Percentiles rank a stretch among this genome's conserved stretches.
Conservation (phyloP, 495 filamentous ascomycete genomes). For the Penicillium fimorum region DNA sequence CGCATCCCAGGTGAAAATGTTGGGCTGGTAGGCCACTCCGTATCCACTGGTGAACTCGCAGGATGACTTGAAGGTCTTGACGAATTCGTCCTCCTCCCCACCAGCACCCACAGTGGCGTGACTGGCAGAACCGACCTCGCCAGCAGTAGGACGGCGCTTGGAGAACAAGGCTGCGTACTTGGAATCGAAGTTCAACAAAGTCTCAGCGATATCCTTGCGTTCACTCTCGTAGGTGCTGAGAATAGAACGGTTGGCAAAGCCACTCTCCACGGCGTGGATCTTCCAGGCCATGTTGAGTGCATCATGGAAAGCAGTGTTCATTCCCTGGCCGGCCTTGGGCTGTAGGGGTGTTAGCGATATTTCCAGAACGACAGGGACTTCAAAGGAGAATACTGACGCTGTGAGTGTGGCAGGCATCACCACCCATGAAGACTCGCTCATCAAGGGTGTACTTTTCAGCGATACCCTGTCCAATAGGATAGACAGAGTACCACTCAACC, state of each 20-base stretch:
- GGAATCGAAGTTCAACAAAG: conserved; percentile 71
- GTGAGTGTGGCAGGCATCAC: conserved; percentile 65
- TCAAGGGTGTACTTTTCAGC: conserved; percentile 59
- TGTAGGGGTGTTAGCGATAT: conserved; percentile 39
- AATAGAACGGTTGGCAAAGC: conserved; percentile 57
- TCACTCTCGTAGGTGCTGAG: conserved; percentile 71
- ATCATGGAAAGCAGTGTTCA: conserved; percentile 56
- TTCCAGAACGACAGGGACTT: conserved; percentile 15
- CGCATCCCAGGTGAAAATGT: conserved; percentile 69
- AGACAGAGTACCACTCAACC: conserved; percentile 62
- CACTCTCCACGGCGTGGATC: conserved; percentile 63
- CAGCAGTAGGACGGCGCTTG: conserved; percentile 55
- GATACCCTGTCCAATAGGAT: conserved; percentile 62
- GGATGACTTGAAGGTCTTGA: conserved; percentile 62
- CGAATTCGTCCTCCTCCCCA: conserved; percentile 57
- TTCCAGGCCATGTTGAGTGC: conserved; percentile 79
- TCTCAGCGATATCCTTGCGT: conserved; percentile 65
- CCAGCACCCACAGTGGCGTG: conserved; percentile 28
- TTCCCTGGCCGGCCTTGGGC: conserved; percentile 61
- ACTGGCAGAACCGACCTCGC: conserved; percentile 53
- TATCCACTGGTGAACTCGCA: conserved; percentile 68
- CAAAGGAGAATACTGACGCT: conserved; percentile 43
- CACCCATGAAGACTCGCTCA: conserved; percentile 59
- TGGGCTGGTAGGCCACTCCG: conserved; percentile 60
- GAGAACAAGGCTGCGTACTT: conserved; percentile 65